Base-by-base conservation (phyloP, 805 yeast genomes). In the Hemisphaericaspora nanyangensis region DNA sequence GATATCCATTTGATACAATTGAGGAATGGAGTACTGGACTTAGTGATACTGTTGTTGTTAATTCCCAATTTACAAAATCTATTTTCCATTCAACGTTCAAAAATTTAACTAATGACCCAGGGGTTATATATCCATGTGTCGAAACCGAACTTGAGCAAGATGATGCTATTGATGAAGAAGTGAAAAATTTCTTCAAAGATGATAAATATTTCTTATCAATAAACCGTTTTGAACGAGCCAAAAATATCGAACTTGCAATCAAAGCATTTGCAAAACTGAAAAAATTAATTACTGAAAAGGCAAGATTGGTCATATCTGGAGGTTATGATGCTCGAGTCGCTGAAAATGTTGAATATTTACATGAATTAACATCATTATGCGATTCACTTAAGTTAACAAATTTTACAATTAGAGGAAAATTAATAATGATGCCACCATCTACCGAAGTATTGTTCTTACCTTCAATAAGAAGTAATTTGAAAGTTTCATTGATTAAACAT, bases 141-240 rank as follows among this genome's bases (percentile, higher is more conserved):
- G 80, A 81, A 47, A 45, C 58, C 1, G 48, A 46, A 4, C 42
- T 53, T 1, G 31, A 45, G 3, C 50, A 44, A 2, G 58, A 53
- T 40, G 46, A 47, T 6, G 47, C 38, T 0, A 54, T 67, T 1
- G 52, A 61, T 6, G 38, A 48, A 1, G 72, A 71, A 34, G 63
- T 71, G 8, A 24, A 39, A 8, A 45, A 45, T 0, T 66, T 72
- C 44, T 59, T 75, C 40, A 54, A 56, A 5, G 60, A 56, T 35
- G 49, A 50, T 17, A 55, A 60, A 12, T 77, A 65, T 45, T 76
- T 87, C 48, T 60, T 93, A 25, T 85, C 95, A 19, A 74, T 93
- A 35, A 93, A 93, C 59, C 74, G 99, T 46, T 93, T 85, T 55
- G 99, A 93, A 61, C 70, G 82, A 39, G 86, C 87, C 55, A 93